phyloP scores from a whole-genome alignment of 2,329 filamentous ascomycete genomes.

The Aspergillus flavus region DNA sequence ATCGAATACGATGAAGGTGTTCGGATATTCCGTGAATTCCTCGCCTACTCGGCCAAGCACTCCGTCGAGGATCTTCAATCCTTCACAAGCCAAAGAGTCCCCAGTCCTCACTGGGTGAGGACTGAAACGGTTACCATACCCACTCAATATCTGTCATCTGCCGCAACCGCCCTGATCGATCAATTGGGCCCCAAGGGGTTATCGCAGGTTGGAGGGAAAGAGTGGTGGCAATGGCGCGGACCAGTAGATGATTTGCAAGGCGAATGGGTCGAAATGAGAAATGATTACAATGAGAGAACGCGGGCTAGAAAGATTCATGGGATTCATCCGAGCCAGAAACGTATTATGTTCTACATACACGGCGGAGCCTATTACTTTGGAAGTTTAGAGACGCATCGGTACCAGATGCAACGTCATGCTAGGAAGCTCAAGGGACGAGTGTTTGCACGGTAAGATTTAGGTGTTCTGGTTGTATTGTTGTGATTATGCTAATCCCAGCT shows the following conservation, averaged over 20 bases:
- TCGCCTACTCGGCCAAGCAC: constrained; percentile 81
- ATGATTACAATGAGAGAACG: constrained; percentile 74
- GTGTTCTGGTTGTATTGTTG: neutral
- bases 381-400: constrained; percentile 94
- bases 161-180: constrained; percentile 67
- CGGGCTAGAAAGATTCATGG: constrained; percentile 48
- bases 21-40: constrained; percentile 81
- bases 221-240: constrained; percentile 86
- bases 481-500: constrained; percentile 20
- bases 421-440: constrained; percentile 89
- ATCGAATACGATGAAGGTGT: constrained; percentile 94
- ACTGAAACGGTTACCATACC: constrained; percentile 70
- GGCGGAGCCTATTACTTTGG: constrained; percentile 96
- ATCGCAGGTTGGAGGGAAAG: constrained; percentile 73
- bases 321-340: constrained; percentile 58
- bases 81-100: constrained; percentile 91
- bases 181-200: constrained; percentile 80
- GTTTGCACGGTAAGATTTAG: constrained; percentile 63
- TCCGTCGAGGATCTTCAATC: constrained; percentile 91
- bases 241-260: constrained; percentile 70
- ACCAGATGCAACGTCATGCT: constrained; percentile 95
- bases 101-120: constrained; percentile 84
- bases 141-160: constrained; percentile 62
- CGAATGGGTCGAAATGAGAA: constrained; percentile 96
- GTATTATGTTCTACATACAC: constrained; percentile 91